A percentile compares a stretch with the other conserved stretches of the same genome.
Evolutionary conservation across 345 rosid genomes (phyloP).

Genomic region (Mangifera indica): DNA sequence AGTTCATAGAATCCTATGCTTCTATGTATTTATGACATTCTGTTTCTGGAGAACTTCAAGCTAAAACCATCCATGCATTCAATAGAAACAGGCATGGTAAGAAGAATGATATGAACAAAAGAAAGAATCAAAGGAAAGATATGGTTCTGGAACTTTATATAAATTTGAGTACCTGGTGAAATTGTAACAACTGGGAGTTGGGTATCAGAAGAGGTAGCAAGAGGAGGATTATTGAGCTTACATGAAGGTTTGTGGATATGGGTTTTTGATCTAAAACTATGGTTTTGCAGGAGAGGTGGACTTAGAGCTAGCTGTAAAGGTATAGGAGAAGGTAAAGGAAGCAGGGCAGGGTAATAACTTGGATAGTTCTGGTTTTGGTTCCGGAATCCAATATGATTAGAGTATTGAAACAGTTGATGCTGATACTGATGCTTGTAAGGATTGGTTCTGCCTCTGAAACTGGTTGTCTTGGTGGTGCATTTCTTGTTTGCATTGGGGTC

Average conservation of each 20-base stretch:
- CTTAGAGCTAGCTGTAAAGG: conserved; percentile 51
- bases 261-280: conserved; percentile 47
- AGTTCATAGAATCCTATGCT: conserved; percentile 13
- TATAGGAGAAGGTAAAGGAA: conserved; percentile 57
- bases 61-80: conserved; percentile 33
- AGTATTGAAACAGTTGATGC: conserved; percentile 54
- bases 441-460: conserved; percentile 43
- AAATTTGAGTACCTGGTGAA: conserved; percentile 39
- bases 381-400: conserved; percentile 47
- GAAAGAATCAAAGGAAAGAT: conserved; percentile 1
- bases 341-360: conserved; percentile 55
- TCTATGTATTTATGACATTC: conserved; percentile 10
- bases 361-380: conserved; percentile 36
- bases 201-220: conserved; percentile 45
- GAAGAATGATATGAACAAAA: conserved; percentile 7
- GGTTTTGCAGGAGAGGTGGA: conserved; percentile 45
- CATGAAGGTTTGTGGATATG: conserved; percentile 49
- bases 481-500: conserved; percentile 41
- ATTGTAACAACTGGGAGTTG: conserved; percentile 26
- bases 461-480: conserved; percentile 41
- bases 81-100: conserved; percentile 20
- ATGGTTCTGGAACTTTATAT: background rate
- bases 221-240: conserved; percentile 37
- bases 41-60: background rate
- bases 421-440: conserved; percentile 43